These are phyloP conservation scores for Boletus rufocinnamomeus DNA, from an alignment of 768 basidiomycete species.

Conservation along the genomic window DNA sequence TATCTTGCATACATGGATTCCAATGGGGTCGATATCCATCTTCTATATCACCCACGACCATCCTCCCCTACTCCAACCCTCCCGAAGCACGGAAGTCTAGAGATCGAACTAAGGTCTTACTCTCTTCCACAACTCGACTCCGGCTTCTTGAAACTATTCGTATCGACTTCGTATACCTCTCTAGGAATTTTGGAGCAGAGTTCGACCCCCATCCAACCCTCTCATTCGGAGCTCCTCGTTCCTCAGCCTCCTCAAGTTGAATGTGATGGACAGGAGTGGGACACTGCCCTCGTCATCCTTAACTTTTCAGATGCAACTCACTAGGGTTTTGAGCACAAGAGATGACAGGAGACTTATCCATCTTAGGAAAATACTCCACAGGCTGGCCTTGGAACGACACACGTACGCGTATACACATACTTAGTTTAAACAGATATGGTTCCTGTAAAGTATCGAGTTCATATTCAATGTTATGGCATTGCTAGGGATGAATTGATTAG, in stretches of 20 bases:
- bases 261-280: slow-evolving; percentile 31
- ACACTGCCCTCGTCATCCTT: slow-evolving; percentile 30
- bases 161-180: slow-evolving; percentile 51
- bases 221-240: slow-evolving; percentile 13
- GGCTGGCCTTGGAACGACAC: slow-evolving; percentile 17
- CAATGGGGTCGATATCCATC: slow-evolving; percentile 51
- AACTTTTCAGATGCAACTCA: slow-evolving; percentile 19
- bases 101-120: slow-evolving; percentile 43
- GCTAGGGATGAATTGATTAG: no score
- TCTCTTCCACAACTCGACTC: slow-evolving; percentile 46
- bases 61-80: slow-evolving; percentile 44
- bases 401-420: background rate
- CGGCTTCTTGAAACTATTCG: slow-evolving; percentile 60
- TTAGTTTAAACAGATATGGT: background rate
- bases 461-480: background rate
- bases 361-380: background rate
- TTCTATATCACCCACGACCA: slow-evolving; percentile 54
- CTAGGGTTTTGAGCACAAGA: background rate
- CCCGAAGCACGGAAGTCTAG: slow-evolving; percentile 38
- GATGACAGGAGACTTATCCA: background rate
- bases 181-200: slow-evolving; percentile 53
- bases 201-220: slow-evolving; percentile 21
- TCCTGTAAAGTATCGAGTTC: background rate
- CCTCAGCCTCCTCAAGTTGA: slow-evolving; percentile 7
- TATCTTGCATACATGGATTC: slow-evolving; percentile 65